Percentiles rank a stretch among this genome's conserved stretches.
These are phyloP conservation scores for Beauveria bassiana DNA, from an alignment of 2,329 filamentous ascomycete genomes.

Conservation along the genomic window DNA sequence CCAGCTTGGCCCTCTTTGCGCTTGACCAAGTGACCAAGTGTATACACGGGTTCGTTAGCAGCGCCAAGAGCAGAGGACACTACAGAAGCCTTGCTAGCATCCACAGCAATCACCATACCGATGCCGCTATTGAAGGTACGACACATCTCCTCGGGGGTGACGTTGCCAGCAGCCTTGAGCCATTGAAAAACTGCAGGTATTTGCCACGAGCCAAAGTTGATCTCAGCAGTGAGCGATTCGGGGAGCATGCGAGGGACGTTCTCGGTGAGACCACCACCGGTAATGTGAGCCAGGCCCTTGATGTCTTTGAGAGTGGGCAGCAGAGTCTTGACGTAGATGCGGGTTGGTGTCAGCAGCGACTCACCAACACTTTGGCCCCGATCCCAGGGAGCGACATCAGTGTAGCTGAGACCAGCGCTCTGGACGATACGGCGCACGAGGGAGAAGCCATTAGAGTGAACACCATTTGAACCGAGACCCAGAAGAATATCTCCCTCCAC, in stretches of 20 bases:
- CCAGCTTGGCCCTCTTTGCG: conserved; percentile 34
- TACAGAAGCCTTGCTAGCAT: conserved; percentile 51
- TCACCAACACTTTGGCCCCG: conserved; percentile 55
- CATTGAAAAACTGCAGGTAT: conserved; percentile 77
- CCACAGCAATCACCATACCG: conserved; percentile 86
- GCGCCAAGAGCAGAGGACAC: conserved; percentile 54
- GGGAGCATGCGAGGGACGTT: conserved; percentile 95
- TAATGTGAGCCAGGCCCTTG: conserved; percentile 95
- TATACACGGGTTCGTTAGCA: conserved; percentile 69
- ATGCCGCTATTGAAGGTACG: conserved; percentile 92
- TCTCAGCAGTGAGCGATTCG: conserved; percentile 64
- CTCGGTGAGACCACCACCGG: conserved; percentile 84
- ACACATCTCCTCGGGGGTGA: conserved; percentile 73
- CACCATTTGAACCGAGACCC: conserved; percentile 75
- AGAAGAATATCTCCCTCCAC: conserved; percentile 73
- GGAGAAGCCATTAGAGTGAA: conserved; percentile 96
- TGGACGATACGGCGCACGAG: conserved; percentile 88
- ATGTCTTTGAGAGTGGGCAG: conserved; percentile 61
- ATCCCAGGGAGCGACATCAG: conserved; percentile 71
- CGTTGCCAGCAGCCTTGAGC: conserved; percentile 67
- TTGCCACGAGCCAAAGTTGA: conserved; percentile 70
- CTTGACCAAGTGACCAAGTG: conserved; percentile 63
- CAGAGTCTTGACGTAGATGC: conserved; percentile 84
- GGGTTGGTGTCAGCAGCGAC: conserved; percentile 78
- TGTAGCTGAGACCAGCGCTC: conserved; percentile 62